Evolutionary conservation across 2,329 filamentous ascomycete genomes (phyloP), one percentile per base, ranked within the genome.

Genomic region (Beauveria pseudobassiana): DNA sequence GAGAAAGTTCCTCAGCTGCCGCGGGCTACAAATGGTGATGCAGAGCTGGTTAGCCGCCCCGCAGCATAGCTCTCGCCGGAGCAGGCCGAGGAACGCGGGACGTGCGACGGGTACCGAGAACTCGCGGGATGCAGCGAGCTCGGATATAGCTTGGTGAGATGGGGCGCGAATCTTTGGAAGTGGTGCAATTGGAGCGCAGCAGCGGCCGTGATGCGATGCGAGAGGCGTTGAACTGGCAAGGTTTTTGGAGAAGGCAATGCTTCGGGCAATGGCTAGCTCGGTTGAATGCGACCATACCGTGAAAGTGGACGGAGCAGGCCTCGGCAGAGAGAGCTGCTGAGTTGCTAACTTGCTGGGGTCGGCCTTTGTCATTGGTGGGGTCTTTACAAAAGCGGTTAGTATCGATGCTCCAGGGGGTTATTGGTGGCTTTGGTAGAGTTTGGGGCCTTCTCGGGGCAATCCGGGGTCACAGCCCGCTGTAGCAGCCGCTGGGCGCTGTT

Each of bases 1-100:
- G 57, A 48, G 49, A 43, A 34, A 22, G 53, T 16, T 38, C 12
- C n/a, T 49, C 3, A 50, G 30, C 45, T 45, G 38, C n/a, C 26
- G 12, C 52, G 22, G 24, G 45, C 46, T 45, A 48, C 16, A 42
- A 20, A 42, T 42, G 55, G 10, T 59, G 55, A 52, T 63, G 26
- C 34, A 63, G 24, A 59, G 54, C 61, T 63, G 49, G 28, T 50
- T 63, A 59, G 38, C 49, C 55, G 56, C 42, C 54, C 56, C 61
- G 55, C 61, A 59, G 61, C 55, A 59, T 54, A 48, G 61, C 55
- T 53, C 53, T 52, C 34, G 46, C 46, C 60, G 48, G 60, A 58
- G 54, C 52, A 45, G 60, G 60, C 54, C 60, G 60, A 62, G 54
- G 53, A 42, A 62, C 20, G 43, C 18, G 28, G 46, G 50, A 28